Evolutionary conservation across 2,329 filamentous ascomycete species (phyloP).

Genomic region (Aspergillus persii): DNA sequence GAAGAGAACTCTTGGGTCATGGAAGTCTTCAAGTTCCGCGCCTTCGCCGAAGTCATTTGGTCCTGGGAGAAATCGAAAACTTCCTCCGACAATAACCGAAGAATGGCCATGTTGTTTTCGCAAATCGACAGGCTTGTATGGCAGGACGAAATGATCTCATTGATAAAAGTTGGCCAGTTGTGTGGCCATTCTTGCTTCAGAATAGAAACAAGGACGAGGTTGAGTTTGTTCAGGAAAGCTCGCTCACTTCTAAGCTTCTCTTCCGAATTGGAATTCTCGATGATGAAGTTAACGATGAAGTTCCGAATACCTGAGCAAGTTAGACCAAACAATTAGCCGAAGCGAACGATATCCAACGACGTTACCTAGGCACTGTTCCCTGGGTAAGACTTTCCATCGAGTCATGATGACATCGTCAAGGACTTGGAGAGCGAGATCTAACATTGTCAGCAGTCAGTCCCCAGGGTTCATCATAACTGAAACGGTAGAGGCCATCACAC

Average conservation of each 20-base stretch:
- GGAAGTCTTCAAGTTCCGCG: constrained; percentile 91
- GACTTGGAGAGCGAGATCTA: constrained; percentile 91
- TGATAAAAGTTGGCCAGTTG: constrained; percentile 99
- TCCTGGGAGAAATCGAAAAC: constrained; percentile 99
- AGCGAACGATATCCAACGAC: not conserved
- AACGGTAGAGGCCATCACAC: constrained; percentile 50
- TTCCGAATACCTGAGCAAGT: constrained; percentile 79
- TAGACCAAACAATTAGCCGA: not conserved
- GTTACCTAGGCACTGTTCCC: constrained; percentile 88
- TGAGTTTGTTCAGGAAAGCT: constrained; percentile 95
- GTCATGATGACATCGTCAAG: constrained; percentile 98
- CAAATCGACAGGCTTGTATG: constrained; percentile 95
- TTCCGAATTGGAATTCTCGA: constrained; percentile 86
- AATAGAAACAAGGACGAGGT: constrained; percentile 93
- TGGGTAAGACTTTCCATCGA: constrained; percentile 95
- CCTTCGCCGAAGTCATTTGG: constrained; percentile 98
- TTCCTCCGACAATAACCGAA: constrained; percentile 92
- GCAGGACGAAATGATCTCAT: constrained; percentile 96
- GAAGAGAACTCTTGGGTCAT: constrained; percentile 99
- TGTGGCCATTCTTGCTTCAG: constrained; percentile 99
- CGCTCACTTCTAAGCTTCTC: constrained; percentile 81
- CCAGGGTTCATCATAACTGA: not conserved
- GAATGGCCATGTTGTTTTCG: constrained; percentile 99
- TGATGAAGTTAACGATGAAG: constrained; percentile 98
- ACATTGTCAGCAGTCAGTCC: constrained; percentile 32